Evolutionary conservation across 2,329 filamentous ascomycete genomes (phyloP).

Genomic region (Claviceps monticola): DNA sequence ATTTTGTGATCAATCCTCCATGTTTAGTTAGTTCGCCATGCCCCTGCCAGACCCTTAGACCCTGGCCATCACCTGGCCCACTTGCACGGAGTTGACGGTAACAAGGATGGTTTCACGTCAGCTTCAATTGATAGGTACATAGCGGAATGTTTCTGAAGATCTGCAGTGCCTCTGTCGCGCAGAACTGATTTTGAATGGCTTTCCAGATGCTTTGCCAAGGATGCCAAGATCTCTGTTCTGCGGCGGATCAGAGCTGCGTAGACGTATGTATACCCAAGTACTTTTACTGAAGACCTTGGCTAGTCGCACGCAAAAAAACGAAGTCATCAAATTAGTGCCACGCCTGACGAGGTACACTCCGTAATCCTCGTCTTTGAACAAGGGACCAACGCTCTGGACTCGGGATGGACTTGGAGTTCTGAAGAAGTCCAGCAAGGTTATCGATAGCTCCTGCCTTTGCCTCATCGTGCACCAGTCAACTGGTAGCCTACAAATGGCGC

Average conservation of each 20-base stretch:
- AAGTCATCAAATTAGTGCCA: too few species aligned
- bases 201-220: neutral
- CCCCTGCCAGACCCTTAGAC: neutral
- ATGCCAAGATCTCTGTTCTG: neutral
- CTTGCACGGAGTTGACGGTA: neutral
- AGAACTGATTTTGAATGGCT: neutral
- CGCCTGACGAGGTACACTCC: too few species aligned
- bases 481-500: neutral
- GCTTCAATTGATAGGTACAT: too few species aligned
- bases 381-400: too few species aligned
- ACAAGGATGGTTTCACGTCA: neutral
- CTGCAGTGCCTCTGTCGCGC: neutral
- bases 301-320: too few species aligned
- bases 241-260: neutral
- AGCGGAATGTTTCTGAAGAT: neutral
- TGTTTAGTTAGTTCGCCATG: neutral
- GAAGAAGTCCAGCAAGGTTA: neutral
- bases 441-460: constrained; percentile 1
- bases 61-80: neutral
- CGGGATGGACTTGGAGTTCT: neutral
- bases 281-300: too few species aligned
- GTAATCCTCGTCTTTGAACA: too few species aligned
- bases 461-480: constrained; percentile 4
- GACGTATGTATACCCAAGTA: neutral
- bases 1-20: neutral